phyloP scores from a whole-genome alignment of 257 asterid genomes.

The Ehretia macrophylla region DNA sequence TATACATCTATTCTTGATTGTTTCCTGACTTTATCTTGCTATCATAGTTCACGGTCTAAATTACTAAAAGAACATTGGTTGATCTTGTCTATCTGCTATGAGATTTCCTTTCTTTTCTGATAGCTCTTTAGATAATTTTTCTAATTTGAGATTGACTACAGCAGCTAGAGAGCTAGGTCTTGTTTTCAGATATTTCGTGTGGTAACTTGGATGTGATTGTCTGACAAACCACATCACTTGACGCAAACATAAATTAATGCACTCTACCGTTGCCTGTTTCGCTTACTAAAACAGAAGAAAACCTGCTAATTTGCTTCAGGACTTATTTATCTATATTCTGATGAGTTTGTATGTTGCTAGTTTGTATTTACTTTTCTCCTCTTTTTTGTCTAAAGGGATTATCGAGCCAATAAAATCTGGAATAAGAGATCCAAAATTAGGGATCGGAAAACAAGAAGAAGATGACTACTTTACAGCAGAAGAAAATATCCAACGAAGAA shows the following conservation, averaged over 20 bases:
- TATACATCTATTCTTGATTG: not conserved
- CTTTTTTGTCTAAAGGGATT: slow-evolving; percentile 50
- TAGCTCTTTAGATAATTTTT: no score
- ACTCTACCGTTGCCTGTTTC: no score
- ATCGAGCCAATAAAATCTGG: slow-evolving; percentile 95
- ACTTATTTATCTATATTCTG: not conserved
- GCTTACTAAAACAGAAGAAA: no score
- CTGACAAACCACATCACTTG: no score
- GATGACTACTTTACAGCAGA: slow-evolving; percentile 96
- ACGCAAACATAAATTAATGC: no score
- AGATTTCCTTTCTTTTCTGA: no score
- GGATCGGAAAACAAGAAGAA: slow-evolving; percentile 98
- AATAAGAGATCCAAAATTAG: slow-evolving; percentile 82
- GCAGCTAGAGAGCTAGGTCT: no score
- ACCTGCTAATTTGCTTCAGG: not conserved
- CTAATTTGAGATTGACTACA: no score
- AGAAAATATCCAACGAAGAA: slow-evolving; percentile 94
- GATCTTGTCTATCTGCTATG: no score
- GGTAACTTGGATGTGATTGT: no score
- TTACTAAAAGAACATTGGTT: no score
- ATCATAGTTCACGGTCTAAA: not conserved
- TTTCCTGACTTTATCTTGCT: not conserved
- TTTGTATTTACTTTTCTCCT: slow-evolving; percentile 2
- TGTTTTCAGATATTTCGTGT: no score
- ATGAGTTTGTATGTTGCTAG: not conserved